These are phyloP conservation scores for Rhodotorula toruloides DNA, from an alignment of 768 basidiomycete species.

Conservation along the genomic window DNA sequence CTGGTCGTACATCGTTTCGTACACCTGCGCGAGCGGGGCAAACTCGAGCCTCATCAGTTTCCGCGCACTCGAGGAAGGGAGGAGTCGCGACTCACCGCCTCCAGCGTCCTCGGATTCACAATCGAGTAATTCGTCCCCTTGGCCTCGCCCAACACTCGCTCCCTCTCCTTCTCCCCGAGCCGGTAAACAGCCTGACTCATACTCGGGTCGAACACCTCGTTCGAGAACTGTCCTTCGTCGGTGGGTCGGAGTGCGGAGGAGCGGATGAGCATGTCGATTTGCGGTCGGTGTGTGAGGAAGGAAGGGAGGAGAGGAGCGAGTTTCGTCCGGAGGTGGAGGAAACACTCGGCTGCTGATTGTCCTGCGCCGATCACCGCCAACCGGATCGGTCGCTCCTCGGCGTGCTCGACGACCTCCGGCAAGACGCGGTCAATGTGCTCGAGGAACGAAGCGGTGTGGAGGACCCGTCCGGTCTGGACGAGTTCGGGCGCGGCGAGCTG, in stretches of 20 bases:
- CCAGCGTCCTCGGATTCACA: constrained; percentile 52
- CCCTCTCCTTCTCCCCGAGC: constrained; percentile 48
- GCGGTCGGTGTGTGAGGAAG: constrained; percentile 45
- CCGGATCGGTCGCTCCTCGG: constrained; percentile 41
- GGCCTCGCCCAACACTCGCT: constrained; percentile 51
- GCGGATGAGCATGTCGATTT: constrained; percentile 55
- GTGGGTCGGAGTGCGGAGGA: constrained; percentile 55
- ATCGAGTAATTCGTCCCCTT: constrained; percentile 56
- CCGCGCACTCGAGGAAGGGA: constrained; percentile 37
- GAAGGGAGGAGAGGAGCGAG: constrained; percentile 25
- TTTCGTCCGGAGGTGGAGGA: constrained; percentile 22
- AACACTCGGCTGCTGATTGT: constrained; percentile 34
- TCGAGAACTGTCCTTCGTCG: constrained; percentile 56
- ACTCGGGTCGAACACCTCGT: constrained; percentile 57
- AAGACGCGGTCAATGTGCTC: constrained; percentile 50
- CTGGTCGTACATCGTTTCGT: constrained; percentile 56
- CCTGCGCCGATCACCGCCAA: constrained; percentile 36
- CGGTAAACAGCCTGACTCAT: constrained; percentile 51
- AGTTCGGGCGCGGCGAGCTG: constrained; percentile 51
- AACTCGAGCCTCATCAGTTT: too few species aligned
- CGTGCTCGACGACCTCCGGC: constrained; percentile 13
- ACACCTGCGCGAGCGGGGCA: constrained; percentile 47
- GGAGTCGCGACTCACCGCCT: constrained; percentile 42
- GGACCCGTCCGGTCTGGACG: constrained; percentile 51
- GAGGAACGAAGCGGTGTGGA: constrained; percentile 35